These are phyloP conservation scores for Exophiala lecanii-corni DNA, from an alignment of 2,329 filamentous ascomycete genomes.

Conservation along the genomic window DNA sequence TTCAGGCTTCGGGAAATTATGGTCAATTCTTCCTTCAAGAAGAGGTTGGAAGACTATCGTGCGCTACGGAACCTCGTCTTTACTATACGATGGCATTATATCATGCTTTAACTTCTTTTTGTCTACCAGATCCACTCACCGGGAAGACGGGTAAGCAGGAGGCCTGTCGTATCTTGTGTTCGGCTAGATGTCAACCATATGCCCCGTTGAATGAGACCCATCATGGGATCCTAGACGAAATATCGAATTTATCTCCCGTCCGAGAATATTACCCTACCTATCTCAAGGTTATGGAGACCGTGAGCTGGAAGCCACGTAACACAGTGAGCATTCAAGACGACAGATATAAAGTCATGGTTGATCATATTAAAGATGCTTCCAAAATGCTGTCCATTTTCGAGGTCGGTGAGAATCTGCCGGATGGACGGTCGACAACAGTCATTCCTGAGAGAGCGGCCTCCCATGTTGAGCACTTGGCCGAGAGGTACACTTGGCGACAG, in stretches of 20 bases:
- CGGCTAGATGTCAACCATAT: conserved; percentile 5
- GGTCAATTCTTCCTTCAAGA: conserved; percentile 51
- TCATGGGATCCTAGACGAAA: conserved; percentile 31
- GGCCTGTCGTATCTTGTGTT: conserved; percentile 28
- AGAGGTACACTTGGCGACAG: conserved; percentile 1
- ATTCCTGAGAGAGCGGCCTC: background rate
- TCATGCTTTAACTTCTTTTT: conserved; percentile 58
- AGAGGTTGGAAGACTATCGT: conserved; percentile 53
- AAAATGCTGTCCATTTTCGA: conserved; percentile 35
- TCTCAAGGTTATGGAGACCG: conserved; percentile 43
- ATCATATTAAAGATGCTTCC: conserved; percentile 34
- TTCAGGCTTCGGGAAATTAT: conserved; percentile 38
- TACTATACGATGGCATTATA: conserved; percentile 55
- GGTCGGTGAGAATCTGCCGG: conserved; percentile 28
- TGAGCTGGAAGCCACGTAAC: conserved; percentile 41
- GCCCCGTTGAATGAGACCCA: conserved; percentile 1
- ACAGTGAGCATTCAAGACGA: conserved; percentile 43
- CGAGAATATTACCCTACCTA: conserved; percentile 9
- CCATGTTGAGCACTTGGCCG: conserved; percentile 1
- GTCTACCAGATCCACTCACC: conserved; percentile 34
- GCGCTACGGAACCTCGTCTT: conserved; percentile 51
- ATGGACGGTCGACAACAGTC: background rate
- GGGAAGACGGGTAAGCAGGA: conserved; percentile 31
- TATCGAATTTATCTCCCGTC: conserved; percentile 4
- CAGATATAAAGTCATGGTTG: conserved; percentile 2